phyloP scores from a whole-genome alignment of 208 protist genomes.

The Leishmania lainsoni region DNA sequence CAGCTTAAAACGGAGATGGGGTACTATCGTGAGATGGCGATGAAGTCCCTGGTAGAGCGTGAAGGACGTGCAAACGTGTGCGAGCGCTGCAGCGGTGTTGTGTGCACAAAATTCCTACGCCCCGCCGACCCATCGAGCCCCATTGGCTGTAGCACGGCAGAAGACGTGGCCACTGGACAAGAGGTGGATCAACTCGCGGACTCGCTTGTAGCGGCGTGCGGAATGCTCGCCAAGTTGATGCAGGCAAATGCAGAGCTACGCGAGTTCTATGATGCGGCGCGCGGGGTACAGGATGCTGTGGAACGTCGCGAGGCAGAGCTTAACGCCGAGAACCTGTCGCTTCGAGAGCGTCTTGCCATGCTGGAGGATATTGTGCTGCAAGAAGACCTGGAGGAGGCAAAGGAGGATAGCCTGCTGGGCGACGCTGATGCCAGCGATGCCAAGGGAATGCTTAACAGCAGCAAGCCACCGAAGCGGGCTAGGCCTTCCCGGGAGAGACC shows the following conservation, averaged over 20 bases:
- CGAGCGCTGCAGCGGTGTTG: slow-evolving; percentile 1
- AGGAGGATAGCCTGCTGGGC: slow-evolving; percentile 1
- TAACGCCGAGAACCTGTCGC: slow-evolving; percentile 84
- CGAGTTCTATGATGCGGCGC: slow-evolving; percentile 67
- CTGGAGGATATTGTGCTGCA: slow-evolving; percentile 86
- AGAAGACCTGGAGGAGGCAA: slow-evolving; percentile 22
- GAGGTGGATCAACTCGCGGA: slow-evolving; percentile 66
- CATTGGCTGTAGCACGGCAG: not conserved
- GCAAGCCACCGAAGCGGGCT: no score
- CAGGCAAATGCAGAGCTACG: slow-evolving; percentile 78
- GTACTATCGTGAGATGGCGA: slow-evolving; percentile 66
- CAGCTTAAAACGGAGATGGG: slow-evolving; percentile 81
- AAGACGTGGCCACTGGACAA: not conserved
- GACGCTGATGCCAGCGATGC: slow-evolving; percentile 4
- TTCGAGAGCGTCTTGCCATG: slow-evolving; percentile 85
- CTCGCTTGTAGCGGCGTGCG: slow-evolving; percentile 73
- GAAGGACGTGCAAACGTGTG: not conserved
- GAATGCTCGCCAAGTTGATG: slow-evolving; percentile 79
- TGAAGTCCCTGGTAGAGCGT: slow-evolving; percentile 22
- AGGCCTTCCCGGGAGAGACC: not conserved
- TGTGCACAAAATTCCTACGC: no score
- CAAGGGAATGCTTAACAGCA: not conserved
- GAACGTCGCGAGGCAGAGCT: slow-evolving; percentile 72
- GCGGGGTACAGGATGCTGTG: slow-evolving; percentile 38
- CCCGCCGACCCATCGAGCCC: not conserved